Conservation (phyloP, 768 basidiomycete species). For the Boletus sensibilis region DNA sequence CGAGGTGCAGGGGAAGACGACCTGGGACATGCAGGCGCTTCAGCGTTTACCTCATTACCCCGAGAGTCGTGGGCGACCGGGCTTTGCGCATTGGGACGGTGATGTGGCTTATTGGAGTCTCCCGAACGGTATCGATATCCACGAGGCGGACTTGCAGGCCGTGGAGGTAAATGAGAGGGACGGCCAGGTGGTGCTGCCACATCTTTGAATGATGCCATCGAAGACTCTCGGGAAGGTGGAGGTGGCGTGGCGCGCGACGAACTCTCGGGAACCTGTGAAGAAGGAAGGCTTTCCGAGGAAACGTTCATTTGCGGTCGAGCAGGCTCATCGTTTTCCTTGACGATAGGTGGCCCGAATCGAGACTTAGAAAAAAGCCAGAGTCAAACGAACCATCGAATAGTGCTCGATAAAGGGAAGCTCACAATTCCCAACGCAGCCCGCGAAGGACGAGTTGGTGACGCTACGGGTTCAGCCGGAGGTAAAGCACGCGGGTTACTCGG, state of each 20-base stretch:
- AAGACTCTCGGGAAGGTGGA: slow-evolving; percentile 32
- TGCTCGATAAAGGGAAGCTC: neutral
- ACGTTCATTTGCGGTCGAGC: neutral
- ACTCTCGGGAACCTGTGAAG: slow-evolving; percentile 14
- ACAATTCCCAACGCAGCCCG: slow-evolving; percentile 20
- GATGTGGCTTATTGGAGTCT: slow-evolving; percentile 3
- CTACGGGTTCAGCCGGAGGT: slow-evolving; percentile 12
- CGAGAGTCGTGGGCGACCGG: neutral
- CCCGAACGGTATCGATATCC: slow-evolving; percentile 8
- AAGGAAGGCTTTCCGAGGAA: slow-evolving; percentile 19
- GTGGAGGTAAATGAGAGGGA: slow-evolving; percentile 24
- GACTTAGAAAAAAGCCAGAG: slow-evolving; percentile 20
- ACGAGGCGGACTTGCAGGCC: slow-evolving; percentile 20
- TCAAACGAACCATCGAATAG: neutral
- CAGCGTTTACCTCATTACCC: slow-evolving; percentile 4
- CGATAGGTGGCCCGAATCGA: slow-evolving; percentile 33
- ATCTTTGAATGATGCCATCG: slow-evolving; percentile 20
- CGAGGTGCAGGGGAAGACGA: slow-evolving; percentile 4
- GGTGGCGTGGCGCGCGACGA: slow-evolving; percentile 27
- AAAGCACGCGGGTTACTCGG: neutral
- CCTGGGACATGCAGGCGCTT: slow-evolving; percentile 3
- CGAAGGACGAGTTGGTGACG: slow-evolving; percentile 8
- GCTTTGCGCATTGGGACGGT: slow-evolving; percentile 1
- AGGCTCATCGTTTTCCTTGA: slow-evolving; percentile 18
- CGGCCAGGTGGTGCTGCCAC: neutral